Conservation (phyloP, 1,284 basidiomycete genomes). For the Naganishia cerealis region DNA sequence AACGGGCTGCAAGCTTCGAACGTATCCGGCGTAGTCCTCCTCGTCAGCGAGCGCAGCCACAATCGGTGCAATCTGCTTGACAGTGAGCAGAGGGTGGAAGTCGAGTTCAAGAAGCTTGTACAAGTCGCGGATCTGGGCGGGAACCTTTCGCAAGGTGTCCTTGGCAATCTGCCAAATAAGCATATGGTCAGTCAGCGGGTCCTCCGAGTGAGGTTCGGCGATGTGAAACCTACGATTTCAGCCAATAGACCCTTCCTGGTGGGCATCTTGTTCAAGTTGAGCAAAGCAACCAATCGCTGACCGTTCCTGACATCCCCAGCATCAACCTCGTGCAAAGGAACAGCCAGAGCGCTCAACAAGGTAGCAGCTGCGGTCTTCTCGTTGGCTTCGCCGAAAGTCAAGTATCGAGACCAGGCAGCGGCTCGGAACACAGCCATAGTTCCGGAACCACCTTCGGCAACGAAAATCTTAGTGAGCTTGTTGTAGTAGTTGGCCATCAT, state of each 20-base stretch:
- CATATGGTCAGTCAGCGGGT: conserved; percentile 11
- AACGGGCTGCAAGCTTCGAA: conserved; percentile 86
- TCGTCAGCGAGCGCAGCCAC: conserved; percentile 64
- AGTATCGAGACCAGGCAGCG: conserved; percentile 90
- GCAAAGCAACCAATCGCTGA: conserved; percentile 76
- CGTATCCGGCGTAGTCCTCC: conserved; percentile 69
- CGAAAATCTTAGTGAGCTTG: conserved; percentile 93
- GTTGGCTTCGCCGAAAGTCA: conserved; percentile 63
- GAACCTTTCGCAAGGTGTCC: conserved; percentile 77
- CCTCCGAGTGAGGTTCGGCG: too few relatives aligned
- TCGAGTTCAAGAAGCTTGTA: conserved; percentile 91
- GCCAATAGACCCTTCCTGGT: conserved; percentile 80
- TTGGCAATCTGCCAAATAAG: conserved; percentile 64
- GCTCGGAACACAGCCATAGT: conserved; percentile 95
- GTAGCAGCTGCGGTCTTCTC: conserved; percentile 85
- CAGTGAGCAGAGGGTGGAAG: conserved; percentile 91
- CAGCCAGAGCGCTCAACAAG: conserved; percentile 86
- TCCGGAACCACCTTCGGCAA: conserved; percentile 55
- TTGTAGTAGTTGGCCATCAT: conserved; percentile 99
- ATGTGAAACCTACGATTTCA: conserved; percentile 67
- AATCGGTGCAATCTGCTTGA: conserved; percentile 77
- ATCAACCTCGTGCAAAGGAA: conserved; percentile 74
- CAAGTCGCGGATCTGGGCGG: conserved; percentile 74
- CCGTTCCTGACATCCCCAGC: conserved; percentile 68
- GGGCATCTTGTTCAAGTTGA: conserved; percentile 81